Evolutionary conservation across 2,329 filamentous ascomycete species (phyloP), one percentile per base, ranked within the genome.

Genomic region (Diaporthe destruens): DNA sequence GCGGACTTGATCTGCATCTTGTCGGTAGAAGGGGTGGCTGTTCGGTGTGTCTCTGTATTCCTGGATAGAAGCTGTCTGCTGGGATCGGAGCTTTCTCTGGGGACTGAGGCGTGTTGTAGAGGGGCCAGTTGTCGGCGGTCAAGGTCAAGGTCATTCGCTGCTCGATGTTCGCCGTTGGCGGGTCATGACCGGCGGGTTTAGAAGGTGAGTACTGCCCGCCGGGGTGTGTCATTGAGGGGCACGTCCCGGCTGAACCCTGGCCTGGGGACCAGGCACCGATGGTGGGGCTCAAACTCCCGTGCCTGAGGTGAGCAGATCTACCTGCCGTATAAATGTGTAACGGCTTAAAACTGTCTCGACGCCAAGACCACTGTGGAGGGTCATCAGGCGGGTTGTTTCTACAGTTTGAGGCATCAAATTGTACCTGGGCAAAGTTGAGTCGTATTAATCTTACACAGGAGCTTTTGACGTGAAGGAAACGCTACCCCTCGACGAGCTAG

Each of bases 1-100:
- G 42, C 83, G 69, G 76, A 89, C 87, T 89, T 89, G 85, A 89
- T 89, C 78, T 84, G 80, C 83, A 85, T 85, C 73, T 76, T 83
- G 80, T 25, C 74, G 75, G 75, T 61, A 7, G 32, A 36, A 36
- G 25, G 36, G 20, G 20, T 11, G 44, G 44, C 44, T 34, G 2
- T 23, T 36, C 6, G 6, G 44, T 51, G 25, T 49, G 12, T 6
- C n/a, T 16, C 42, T 49, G 25, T 36, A 32, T 7, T 49, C 20
- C 20, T 65, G 29, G 44, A 6, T 34, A 34, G 59, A 36, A 25
- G 32, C 32, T 66, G 32, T 39, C 32, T 53, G 47, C 47, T 53
- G 7, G 47, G 3, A 66, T 12, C 18, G 2, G n/a, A 5, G 32
- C 12, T 39, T 53, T 39, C n/a, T 66, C 32, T 23, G 32, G 8